Base-by-base conservation (phyloP, 2,329 filamentous ascomycete species). In the Beauveria caledonica region DNA sequence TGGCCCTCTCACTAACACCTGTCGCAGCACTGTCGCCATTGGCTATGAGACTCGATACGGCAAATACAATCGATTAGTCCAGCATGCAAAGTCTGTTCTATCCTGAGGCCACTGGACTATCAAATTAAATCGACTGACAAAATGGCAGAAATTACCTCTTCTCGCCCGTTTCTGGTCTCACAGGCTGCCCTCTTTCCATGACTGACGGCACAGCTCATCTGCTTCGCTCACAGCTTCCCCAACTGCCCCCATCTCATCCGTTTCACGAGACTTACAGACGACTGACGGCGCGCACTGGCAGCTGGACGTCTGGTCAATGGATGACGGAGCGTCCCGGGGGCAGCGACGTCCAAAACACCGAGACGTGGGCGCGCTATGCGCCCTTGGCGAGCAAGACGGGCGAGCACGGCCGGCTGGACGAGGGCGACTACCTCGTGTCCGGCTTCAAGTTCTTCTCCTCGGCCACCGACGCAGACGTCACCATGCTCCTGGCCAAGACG, bases 401-500 rank as follows among this genome's bases (percentile, higher is more conserved):
- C 25, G 39, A 46, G 7, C 46, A 58, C 29, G 61, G 61, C 9
- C 42, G 44, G 2, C 40, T 63, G 1, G 62, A 63, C 17, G 40
- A 63, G 25, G 62, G 60, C n/a, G 62, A 63, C 49, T 63, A 63
- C 39, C 57, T 63, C 25, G 49, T 63, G 2, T 63, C 62, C 3
- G 62, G 62, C 23, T 63, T 63, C 58, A 63, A 63, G 27, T 63
- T 60, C 53, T 63, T 63, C 44, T 63, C 62, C 4, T 62, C 60
- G 0, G 62, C 62, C 33, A 63, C 62, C 46, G 62, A 63, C 36
- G 60, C 60, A 40, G 40, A 63, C 45, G 54, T 63, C 13, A 56
- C 62, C 0, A 53, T 63, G 36, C 58, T 63, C 11, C 60, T 63
- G 15, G 62, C 62, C 46, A 63, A 63, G 44, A 63, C 62, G 17